A percentile compares a stretch with the other conserved stretches of the same genome.
Evolutionary conservation across 192 early-diverging fungal genomes (phyloP).

Genomic region (Jimgerdemannia flammicorona): DNA sequence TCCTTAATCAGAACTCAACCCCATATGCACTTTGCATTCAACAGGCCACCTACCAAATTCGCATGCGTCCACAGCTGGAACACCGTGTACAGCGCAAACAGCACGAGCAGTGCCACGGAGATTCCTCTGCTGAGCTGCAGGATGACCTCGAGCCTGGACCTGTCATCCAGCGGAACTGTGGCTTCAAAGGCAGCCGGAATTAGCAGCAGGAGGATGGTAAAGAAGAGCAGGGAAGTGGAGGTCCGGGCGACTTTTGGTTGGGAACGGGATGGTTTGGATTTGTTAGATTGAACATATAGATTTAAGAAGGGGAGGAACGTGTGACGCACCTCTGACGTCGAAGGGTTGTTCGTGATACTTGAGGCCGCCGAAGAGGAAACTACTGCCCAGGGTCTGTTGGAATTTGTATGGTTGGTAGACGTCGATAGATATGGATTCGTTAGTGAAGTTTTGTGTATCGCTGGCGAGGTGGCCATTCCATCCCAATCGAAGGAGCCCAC

Average conservation of each 20-base stretch:
- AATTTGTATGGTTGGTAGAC: too few species aligned
- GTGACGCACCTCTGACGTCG: slow-evolving; percentile 45
- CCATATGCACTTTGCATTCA: too few species aligned
- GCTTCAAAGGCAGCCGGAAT: slow-evolving; percentile 69
- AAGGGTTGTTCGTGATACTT: slow-evolving; percentile 62
- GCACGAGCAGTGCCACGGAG: slow-evolving; percentile 61
- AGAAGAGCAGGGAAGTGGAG: slow-evolving; percentile 57
- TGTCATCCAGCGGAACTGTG: slow-evolving; percentile 12
- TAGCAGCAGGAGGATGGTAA: slow-evolving; percentile 62
- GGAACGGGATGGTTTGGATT: slow-evolving; percentile 16
- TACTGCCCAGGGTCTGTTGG: slow-evolving; percentile 62
- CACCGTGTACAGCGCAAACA: slow-evolving; percentile 66
- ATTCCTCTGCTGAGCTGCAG: slow-evolving; percentile 62
- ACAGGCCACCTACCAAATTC: too few species aligned
- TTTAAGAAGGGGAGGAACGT: too few species aligned
- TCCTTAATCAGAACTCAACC: too few species aligned
- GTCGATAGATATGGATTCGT: too few species aligned
- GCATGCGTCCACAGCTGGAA: slow-evolving; percentile 56
- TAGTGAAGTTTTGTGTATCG: not conserved
- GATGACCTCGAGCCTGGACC: slow-evolving; percentile 36
- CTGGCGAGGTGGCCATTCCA: not conserved
- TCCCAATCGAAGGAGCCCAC: not conserved
- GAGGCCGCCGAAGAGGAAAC: slow-evolving; percentile 81
- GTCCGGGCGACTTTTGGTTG: slow-evolving; percentile 35
- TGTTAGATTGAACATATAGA: too few species aligned